Conservation (phyloP, 2,329 filamentous ascomycete genomes). For the Tolypocladium inflatum region DNA sequence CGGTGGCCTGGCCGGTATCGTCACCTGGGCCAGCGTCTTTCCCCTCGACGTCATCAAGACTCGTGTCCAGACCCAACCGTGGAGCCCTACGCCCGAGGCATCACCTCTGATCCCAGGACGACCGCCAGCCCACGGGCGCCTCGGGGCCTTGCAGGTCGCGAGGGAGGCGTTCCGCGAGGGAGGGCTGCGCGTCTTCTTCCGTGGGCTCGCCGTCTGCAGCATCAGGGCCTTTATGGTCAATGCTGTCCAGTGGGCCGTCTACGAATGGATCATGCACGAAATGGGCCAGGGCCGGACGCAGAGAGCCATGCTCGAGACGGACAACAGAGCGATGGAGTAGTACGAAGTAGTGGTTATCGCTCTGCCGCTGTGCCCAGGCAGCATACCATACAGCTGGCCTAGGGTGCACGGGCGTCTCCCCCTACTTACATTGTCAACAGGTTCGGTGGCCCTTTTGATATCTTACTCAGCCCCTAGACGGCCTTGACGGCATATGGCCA, state of each 20-base stretch:
- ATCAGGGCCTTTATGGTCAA: constrained; percentile 85
- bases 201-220: constrained; percentile 72
- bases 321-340: neutral
- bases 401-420: neutral
- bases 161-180: constrained; percentile 55
- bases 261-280: constrained; percentile 75
- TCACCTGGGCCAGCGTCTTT: constrained; percentile 85
- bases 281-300: constrained; percentile 23
- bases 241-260: constrained; percentile 84
- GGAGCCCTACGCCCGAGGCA: constrained; percentile 5
- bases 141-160: constrained; percentile 54
- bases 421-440: neutral
- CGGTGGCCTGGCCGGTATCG: constrained; percentile 77
- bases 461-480: neutral
- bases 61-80: constrained; percentile 67
- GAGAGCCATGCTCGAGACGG: neutral
- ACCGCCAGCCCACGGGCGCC: constrained; percentile 12
- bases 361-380: neutral
- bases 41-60: constrained; percentile 91
- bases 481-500: neutral
- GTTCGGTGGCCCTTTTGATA: neutral
- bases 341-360: neutral
- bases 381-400: neutral
- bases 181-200: constrained; percentile 57
- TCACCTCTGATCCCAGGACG: neutral